Conservation (phyloP, 805 yeast genomes). For the Candida maesae region DNA sequence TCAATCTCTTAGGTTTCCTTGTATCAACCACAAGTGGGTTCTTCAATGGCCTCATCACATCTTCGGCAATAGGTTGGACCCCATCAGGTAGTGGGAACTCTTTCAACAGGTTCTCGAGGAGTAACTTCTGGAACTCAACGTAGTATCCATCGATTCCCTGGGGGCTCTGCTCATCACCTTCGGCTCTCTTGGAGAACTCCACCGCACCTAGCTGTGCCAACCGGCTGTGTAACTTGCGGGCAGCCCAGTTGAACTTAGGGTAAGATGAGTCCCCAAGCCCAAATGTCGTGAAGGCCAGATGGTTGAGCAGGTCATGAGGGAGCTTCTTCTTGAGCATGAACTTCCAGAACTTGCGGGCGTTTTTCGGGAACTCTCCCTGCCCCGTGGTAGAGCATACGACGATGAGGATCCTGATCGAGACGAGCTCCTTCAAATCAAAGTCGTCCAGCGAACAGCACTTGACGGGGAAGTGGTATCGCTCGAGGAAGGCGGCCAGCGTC, state of each 20-base stretch:
- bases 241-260: conserved; percentile 85
- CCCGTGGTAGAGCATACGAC: conserved; percentile 88
- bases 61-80: conserved; percentile 30
- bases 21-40: conserved; percentile 28
- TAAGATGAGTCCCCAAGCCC: conserved; percentile 95
- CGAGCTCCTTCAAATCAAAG: conserved; percentile 50
- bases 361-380: conserved; percentile 88
- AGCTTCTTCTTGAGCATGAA: conserved; percentile 65
- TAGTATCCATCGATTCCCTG: conserved; percentile 76
- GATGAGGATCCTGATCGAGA: conserved; percentile 44
- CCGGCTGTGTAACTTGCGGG: conserved; percentile 75
- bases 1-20: conserved; percentile 29
- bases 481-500: conserved; percentile 51
- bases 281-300: conserved; percentile 63
- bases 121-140: conserved; percentile 62
- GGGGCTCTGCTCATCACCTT: conserved; percentile 81
- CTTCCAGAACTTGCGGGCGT: conserved; percentile 70
- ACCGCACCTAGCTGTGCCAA: conserved; percentile 75
- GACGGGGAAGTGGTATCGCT: conserved; percentile 48
- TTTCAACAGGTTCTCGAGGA: conserved; percentile 36
- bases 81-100: conserved; percentile 35
- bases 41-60: conserved; percentile 37
- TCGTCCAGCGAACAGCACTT: conserved; percentile 54
- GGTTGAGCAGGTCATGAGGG: conserved; percentile 56
- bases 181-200: conserved; percentile 71